A percentile compares a stretch with the other conserved stretches of the same genome.
These are phyloP conservation scores for Calonectria montana DNA, from an alignment of 2,329 filamentous ascomycete species.

Conservation along the genomic window DNA sequence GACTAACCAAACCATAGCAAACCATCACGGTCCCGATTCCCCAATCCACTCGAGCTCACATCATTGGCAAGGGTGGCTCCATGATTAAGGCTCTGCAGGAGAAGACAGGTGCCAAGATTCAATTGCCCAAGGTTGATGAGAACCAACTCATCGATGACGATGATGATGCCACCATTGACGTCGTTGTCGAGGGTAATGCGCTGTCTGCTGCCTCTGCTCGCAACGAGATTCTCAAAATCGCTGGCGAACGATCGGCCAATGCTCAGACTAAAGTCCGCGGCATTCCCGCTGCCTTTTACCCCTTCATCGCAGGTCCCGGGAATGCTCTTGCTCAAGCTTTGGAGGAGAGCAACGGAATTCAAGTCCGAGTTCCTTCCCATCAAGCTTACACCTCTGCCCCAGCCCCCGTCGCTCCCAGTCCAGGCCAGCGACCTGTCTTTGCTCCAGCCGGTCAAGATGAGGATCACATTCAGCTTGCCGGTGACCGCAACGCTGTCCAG, in stretches of 20 bases:
- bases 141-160: conserved; percentile 67
- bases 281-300: conserved; percentile 92
- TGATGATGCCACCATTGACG: conserved; percentile 86
- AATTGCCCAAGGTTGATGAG: conserved; percentile 85
- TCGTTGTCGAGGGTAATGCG: conserved; percentile 90
- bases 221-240: conserved; percentile 87
- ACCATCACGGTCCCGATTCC: conserved; percentile 84
- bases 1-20: conserved; percentile 50
- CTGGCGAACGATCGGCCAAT: conserved; percentile 85
- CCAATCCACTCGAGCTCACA: conserved; percentile 83
- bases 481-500: conserved; percentile 86
- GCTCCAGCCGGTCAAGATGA: conserved; percentile 73
- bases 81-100: conserved; percentile 92
- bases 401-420: conserved; percentile 69
- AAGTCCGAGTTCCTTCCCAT: conserved; percentile 85
- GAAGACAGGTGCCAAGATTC: conserved; percentile 89
- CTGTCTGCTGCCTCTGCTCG: conserved; percentile 87
- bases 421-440: conserved; percentile 77
- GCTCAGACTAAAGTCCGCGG: conserved; percentile 84
- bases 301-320: conserved; percentile 88
- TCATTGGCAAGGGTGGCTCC: conserved; percentile 92
- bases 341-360: conserved; percentile 81
- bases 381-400: conserved; percentile 79
- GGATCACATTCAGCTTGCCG: conserved; percentile 85
- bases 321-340: conserved; percentile 75